Conservation (phyloP, 352 stramenopile species). For the Phytophthora aleatoria region DNA sequence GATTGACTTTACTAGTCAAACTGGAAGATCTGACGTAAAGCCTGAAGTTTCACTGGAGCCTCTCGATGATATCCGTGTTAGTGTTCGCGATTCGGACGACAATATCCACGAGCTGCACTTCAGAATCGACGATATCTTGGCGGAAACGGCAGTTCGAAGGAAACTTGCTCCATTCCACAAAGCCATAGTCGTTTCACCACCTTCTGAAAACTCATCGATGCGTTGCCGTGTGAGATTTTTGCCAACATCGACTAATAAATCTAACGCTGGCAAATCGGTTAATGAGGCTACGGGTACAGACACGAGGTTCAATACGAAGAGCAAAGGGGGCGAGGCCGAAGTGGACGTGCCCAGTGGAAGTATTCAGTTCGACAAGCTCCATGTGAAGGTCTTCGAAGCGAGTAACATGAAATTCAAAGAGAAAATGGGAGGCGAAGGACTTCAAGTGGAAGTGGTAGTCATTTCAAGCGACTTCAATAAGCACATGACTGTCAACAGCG, state of each 20-base stretch:
- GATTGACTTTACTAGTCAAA: constrained; percentile 37
- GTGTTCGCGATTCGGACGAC: constrained; percentile 35
- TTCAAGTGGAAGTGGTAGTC: constrained; percentile 51
- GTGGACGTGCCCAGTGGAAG: constrained; percentile 36
- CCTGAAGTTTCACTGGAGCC: constrained; percentile 44
- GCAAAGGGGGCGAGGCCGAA: background rate
- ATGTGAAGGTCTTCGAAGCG: constrained; percentile 49
- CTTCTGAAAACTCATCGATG: background rate
- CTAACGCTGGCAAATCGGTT: background rate
- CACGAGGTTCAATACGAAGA: too few relatives aligned
- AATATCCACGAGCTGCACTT: constrained; percentile 51
- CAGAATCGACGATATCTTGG: constrained; percentile 42
- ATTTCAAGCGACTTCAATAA: constrained; percentile 56
- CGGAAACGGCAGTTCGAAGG: constrained; percentile 53
- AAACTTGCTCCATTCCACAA: constrained; percentile 40
- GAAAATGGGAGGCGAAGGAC: constrained; percentile 26
- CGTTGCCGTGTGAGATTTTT: constrained; percentile 6
- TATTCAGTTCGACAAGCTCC: constrained; percentile 52
- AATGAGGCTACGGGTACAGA: too few relatives aligned
- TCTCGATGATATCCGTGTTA: constrained; percentile 54
- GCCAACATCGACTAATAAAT: background rate
- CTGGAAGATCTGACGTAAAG: constrained; percentile 24
- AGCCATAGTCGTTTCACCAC: constrained; percentile 30
- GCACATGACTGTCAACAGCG: constrained; percentile 11
- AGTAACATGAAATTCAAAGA: constrained; percentile 54